Percentiles rank a stretch among this genome's conserved stretches.
Evolutionary conservation across 176 grass and related monocot species (phyloP).

Genomic region (Avena sativa): DNA sequence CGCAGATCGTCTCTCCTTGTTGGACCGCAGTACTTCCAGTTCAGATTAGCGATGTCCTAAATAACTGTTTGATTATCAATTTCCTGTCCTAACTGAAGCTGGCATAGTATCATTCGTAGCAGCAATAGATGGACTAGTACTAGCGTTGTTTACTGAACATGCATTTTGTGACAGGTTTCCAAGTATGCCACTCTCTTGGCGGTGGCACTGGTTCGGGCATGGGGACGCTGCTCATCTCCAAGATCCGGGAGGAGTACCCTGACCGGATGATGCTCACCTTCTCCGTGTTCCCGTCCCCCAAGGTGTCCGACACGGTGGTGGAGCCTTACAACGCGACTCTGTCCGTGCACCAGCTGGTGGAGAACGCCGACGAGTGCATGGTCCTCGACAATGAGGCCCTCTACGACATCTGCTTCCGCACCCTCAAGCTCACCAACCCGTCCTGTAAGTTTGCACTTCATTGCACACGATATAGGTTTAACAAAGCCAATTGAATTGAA

Average conservation of each 20-base stretch:
- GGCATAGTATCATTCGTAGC: background rate
- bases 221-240: conserved; percentile 70
- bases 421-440: conserved; percentile 77
- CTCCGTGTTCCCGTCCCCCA: conserved; percentile 77
- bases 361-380: conserved; percentile 86
- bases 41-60: no score
- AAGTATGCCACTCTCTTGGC: conserved; percentile 72
- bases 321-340: conserved; percentile 76
- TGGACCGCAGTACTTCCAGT: background rate
- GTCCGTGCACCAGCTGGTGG: conserved; percentile 78
- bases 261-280: conserved; percentile 79
- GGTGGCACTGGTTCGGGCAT: conserved; percentile 57
- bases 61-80: background rate
- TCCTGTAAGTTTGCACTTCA: conserved; percentile 42
- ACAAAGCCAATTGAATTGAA: background rate
- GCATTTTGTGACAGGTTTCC: conserved; percentile 53
- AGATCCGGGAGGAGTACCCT: conserved; percentile 69
- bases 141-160: background rate
- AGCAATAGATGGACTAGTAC: background rate
- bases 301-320: conserved; percentile 75
- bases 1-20: background rate
- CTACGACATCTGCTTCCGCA: conserved; percentile 78
- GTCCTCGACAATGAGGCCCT: conserved; percentile 77
- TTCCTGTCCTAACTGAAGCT: background rate
- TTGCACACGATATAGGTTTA: background rate